Conservation (phyloP, 257 asterid species). For the Solanum virginianum region DNA sequence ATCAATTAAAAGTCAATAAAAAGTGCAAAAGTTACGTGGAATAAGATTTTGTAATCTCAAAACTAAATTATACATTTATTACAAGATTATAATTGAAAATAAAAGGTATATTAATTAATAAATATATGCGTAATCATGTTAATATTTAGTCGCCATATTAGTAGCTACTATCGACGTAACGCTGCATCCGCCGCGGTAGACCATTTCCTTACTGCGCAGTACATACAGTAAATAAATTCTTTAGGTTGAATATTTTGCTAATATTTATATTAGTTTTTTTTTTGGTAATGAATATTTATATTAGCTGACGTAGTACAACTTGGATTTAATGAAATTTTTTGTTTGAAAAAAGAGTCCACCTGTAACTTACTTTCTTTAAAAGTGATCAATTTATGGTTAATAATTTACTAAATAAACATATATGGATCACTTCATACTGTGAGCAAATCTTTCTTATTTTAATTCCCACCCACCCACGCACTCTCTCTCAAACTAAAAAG, state of each 20-base stretch:
- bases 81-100: too few relatives aligned
- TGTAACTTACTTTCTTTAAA: background rate
- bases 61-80: too few relatives aligned
- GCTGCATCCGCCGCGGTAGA: background rate
- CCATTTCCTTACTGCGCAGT: background rate
- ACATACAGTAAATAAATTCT: background rate
- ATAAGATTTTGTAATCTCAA: too few relatives aligned
- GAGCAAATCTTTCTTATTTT: background rate
- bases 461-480: background rate
- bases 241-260: background rate
- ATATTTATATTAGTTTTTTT: background rate
- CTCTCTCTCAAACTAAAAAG: background rate
- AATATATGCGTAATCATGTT: too few relatives aligned
- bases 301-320: background rate
- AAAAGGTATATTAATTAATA: too few relatives aligned
- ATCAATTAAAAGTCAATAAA: background rate
- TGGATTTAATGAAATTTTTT: background rate
- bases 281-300: too few relatives aligned
- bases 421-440: background rate
- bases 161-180: background rate
- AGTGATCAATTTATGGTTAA: background rate
- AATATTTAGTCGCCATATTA: too few relatives aligned
- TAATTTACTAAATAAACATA: background rate
- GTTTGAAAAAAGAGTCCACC: background rate
- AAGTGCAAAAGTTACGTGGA: background rate